Evolutionary conservation across 805 yeast species (phyloP), one percentile per base, ranked within the genome.

Genomic region (Cyberlindnera sargentensis): DNA sequence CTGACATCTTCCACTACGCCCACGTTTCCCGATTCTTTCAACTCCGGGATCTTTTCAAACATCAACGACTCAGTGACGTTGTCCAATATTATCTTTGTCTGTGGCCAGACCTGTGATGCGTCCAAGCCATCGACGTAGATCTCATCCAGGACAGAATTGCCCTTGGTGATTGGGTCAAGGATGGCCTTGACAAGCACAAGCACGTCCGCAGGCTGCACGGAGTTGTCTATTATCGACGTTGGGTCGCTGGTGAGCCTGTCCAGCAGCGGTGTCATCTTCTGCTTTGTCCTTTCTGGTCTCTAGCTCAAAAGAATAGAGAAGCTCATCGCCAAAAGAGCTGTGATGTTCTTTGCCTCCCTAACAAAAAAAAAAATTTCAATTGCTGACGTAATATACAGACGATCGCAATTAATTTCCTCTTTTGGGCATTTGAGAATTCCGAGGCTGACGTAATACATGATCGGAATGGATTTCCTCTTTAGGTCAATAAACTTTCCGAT

Each of bases 61-160:
- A 85, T 58, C 31, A 88, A 63, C 36, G 72, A 70, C 39, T 82
- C 88, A 27, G 82, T 79, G 9, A 84, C 83, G 6, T 82, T 83
- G 46, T 89, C 96, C 33, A 88, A 67, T 20, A 91, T 82, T 66
- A 91, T 74, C 62, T 85, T 87, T 2, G 86, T 82, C 64, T 91
- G 98, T 44, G 91, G 95, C 88, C 91, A 91, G 0, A 93, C 89
- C 60, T 91, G 98, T 34, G 83, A 75, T 25, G 96, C 81, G 61
- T 86, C 96, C 43, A 91, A 68, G 1, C 96, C 98, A 39, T 89
- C 95, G 10, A 84, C 73, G 52, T 82, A 78, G 23, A 91, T 72
- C 58, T 86, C 89, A 62, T 89, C 96, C 23, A 91, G 68, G 5
- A 84, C 83, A 1, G 93, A 52, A 43, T 57, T 49, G 2, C 50